Evolutionary conservation across 495 filamentous ascomycete genomes (phyloP).

Genomic region (Oleoguttula mirabilis): DNA sequence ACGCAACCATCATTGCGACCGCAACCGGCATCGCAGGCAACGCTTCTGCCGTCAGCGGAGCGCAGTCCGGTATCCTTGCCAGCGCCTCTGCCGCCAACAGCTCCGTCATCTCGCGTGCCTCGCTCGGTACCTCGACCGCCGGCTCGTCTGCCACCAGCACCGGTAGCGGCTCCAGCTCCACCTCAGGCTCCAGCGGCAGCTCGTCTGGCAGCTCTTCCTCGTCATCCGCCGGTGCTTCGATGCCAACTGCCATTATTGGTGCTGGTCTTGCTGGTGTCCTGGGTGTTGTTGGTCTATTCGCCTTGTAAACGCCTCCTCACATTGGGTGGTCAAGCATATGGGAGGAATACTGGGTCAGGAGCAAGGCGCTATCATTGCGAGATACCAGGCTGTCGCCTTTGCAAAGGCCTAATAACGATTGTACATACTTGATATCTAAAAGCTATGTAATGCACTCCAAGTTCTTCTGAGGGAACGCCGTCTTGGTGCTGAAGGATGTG

Average conservation of each 20-base stretch:
- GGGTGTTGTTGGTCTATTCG: constrained; percentile 30
- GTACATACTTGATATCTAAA: too few relatives aligned
- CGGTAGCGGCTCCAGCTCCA: background rate
- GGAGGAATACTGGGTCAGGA: background rate
- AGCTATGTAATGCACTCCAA: too few relatives aligned
- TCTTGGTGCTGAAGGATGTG: too few relatives aligned
- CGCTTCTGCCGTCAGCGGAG: constrained; percentile 2
- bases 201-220: constrained; percentile 11
- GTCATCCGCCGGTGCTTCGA: constrained; percentile 23
- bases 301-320: too few relatives aligned
- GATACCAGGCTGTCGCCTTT: too few relatives aligned
- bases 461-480: too few relatives aligned
- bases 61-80: background rate
- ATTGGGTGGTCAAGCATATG: background rate
- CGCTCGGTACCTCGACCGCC: constrained; percentile 1
- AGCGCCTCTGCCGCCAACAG: constrained; percentile 5
- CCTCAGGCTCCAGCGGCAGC: constrained; percentile 4
- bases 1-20: constrained; percentile 3
- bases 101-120: constrained; percentile 1
- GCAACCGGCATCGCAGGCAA: constrained; percentile 6
- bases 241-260: constrained; percentile 27
- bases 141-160: background rate
- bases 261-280: constrained; percentile 28
- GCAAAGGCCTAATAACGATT: too few relatives aligned
- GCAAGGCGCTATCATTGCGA: too few relatives aligned